Conservation (phyloP, 2,329 filamentous ascomycete genomes). For the Neofusicoccum sp. region DNA sequence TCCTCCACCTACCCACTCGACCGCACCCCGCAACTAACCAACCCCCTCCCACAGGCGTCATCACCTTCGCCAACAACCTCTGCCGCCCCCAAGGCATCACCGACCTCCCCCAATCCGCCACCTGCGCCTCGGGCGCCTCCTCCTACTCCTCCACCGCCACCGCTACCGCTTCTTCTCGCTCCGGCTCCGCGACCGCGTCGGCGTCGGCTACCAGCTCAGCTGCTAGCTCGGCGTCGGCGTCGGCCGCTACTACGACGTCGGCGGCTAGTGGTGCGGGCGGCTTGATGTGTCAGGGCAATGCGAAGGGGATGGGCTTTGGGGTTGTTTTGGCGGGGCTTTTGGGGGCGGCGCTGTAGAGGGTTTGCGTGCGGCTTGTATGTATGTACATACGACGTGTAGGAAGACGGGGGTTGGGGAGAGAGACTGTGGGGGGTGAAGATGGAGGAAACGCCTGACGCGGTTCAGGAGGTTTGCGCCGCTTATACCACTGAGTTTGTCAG, state of each 20-base stretch:
- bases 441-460: too few species aligned
- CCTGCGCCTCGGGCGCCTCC: conserved; percentile 37
- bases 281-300: conserved; percentile 3
- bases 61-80: conserved; percentile 44
- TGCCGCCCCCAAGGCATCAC: conserved; percentile 43
- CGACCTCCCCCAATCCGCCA: conserved; percentile 41
- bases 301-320: conserved; percentile 12
- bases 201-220: conserved; percentile 16
- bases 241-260: neutral
- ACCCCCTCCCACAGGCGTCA: conserved; percentile 36
- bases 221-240: neutral
- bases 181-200: conserved; percentile 9
- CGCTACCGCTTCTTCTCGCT: conserved; percentile 22
- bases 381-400: neutral
- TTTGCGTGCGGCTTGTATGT: too few species aligned
- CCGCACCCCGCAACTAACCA: neutral
- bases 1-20: neutral
- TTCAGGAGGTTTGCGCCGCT: too few species aligned
- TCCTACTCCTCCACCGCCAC: conserved; percentile 7
- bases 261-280: neutral
- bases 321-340: conserved; percentile 14
- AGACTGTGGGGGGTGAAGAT: neutral
- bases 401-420: neutral
- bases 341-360: neutral
- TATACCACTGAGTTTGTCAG: too few species aligned